Evolutionary conservation across 805 yeast genomes (phyloP), one percentile per base, ranked within the genome.

Genomic region (Ogataea wickerhamii): DNA sequence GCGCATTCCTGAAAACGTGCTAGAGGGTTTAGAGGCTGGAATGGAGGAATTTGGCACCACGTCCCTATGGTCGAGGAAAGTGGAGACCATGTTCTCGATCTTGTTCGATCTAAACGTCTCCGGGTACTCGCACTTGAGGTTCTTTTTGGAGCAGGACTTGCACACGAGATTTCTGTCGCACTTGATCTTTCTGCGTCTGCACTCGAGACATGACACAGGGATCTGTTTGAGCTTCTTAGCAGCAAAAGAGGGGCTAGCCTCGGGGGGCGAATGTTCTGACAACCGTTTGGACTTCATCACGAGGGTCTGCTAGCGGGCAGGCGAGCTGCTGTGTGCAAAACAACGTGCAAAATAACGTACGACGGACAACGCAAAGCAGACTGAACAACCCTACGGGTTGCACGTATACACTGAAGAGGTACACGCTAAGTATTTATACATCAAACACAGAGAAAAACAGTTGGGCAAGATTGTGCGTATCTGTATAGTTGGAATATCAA

Each of bases 21-120:
- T 8, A 7, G 32, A 8, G 22, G 7, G 12, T 29, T 10, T 10
- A 7, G 32, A 11, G 7, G 12, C 32, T 6, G 32, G 22, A 6
- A 29, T 8, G 8, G 12, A 11, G 25, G 25, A 8, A 22, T 22
- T 22, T 8, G 25, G 25, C n/a, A 24, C 35, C 10, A 17, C n/a
- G 18, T 32, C 21, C 13, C 28, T 26, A 22, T 21, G 34, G 42
- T 28, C 27, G 32, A 22, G 39, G 26, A 12, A 18, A 28, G 12
- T 18, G 12, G 5, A 11, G 10, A 40, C 36, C 17, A 28, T 29
- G 22, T 29, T 29, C 18, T 29, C 43, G n/a, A 59, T 47, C 41
- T 58, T 61, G 20, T 66, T 66, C 28, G 71, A 69, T 45, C 76
- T 53, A 44, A 69, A 70, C 2, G 70, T 70, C 12, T 70, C 59